phyloP scores from a whole-genome alignment of 164 flowering plant species.

The Vitis cinerea region DNA sequence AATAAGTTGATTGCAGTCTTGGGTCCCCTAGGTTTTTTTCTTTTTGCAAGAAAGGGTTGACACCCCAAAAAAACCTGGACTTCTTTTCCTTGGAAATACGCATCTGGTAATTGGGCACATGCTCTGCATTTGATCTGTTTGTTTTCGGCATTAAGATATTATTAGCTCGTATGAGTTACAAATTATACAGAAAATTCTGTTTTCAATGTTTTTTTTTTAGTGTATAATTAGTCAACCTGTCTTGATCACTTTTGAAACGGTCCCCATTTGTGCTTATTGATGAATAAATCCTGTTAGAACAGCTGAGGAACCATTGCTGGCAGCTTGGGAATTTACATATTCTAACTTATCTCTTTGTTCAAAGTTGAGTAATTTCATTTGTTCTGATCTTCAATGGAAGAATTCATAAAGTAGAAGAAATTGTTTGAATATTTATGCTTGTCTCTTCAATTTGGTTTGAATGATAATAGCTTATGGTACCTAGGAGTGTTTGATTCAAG shows the following conservation, averaged over 20 bases:
- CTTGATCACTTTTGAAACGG: conserved; percentile 2
- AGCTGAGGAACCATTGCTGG: too few relatives aligned
- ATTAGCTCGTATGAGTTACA: background rate
- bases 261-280: too few relatives aligned
- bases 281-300: too few relatives aligned
- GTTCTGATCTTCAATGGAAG: too few relatives aligned
- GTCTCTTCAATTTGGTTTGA: too few relatives aligned
- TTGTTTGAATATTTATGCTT: too few relatives aligned
- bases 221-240: background rate
- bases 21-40: background rate
- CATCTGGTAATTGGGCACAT: background rate
- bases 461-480: too few relatives aligned
- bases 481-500: background rate
- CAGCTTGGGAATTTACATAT: too few relatives aligned
- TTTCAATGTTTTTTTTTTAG: background rate
- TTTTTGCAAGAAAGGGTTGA: background rate
- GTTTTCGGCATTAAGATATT: background rate
- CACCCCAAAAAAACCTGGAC: background rate
- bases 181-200: background rate
- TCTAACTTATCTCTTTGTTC: too few relatives aligned
- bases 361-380: too few relatives aligned
- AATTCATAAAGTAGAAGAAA: too few relatives aligned
- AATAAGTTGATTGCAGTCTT: conserved; percentile 37
- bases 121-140: background rate
- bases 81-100: background rate